These are phyloP conservation scores for Apophysomyces variabilis DNA, from an alignment of 371 early-diverging fungal genomes.

Conservation along the genomic window DNA sequence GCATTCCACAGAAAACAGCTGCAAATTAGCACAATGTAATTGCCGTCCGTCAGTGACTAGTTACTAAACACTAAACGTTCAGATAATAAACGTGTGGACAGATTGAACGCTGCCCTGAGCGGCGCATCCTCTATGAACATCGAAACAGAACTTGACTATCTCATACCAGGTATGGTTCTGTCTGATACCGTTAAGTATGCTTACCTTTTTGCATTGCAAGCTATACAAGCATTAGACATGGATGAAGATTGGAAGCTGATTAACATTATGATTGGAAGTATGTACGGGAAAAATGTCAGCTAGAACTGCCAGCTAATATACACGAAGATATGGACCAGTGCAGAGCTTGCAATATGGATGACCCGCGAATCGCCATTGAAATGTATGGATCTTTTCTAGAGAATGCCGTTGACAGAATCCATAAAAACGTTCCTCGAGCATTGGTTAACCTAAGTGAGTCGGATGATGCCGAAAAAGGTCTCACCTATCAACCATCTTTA, in stretches of 20 bases:
- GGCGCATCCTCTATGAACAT: conserved; percentile 42
- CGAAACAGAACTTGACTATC: conserved; percentile 39
- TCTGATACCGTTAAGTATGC: conserved; percentile 23
- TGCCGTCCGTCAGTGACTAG: neutral
- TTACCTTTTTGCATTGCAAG: conserved; percentile 22
- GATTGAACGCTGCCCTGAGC: conserved; percentile 49
- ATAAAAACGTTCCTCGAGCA: conserved; percentile 14
- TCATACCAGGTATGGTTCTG: conserved; percentile 29
- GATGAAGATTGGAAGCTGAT: conserved; percentile 50
- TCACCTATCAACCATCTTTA: neutral
- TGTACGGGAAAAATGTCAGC: conserved; percentile 29
- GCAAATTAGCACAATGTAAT: neutral
- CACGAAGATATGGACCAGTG: conserved; percentile 25
- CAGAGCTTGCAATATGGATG: conserved; percentile 18
- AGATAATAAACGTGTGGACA: conserved; percentile 19
- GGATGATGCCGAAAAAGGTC: neutral
- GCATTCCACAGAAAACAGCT: conserved; percentile 21
- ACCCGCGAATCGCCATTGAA: conserved; percentile 13
- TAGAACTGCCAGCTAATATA: neutral
- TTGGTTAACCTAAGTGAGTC: conserved; percentile 21
- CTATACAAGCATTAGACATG: conserved; percentile 25
- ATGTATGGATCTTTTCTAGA: conserved; percentile 20
- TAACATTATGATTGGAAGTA: conserved; percentile 48
- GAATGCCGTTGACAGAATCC: conserved; percentile 16
- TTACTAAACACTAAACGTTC: neutral